These are phyloP conservation scores for Coemansia sp. DNA, from an alignment of 192 early-diverging fungal genomes.

Conservation along the genomic window DNA sequence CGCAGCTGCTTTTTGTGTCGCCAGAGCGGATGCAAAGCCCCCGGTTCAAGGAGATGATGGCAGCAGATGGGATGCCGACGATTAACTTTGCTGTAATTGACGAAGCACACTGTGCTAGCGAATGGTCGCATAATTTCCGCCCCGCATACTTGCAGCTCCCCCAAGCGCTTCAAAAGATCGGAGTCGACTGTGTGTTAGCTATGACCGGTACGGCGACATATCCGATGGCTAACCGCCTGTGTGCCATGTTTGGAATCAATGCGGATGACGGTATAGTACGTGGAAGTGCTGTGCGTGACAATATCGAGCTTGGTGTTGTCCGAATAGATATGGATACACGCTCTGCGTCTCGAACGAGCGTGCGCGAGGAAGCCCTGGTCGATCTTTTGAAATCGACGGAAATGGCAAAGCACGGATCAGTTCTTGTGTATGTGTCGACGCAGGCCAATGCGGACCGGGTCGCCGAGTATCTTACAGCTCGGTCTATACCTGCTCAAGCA, in stretches of 20 bases:
- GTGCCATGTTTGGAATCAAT: slow-evolving; percentile 62
- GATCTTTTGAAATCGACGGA: slow-evolving; percentile 54
- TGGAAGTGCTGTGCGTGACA: slow-evolving; percentile 57
- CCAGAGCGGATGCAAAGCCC: slow-evolving; percentile 69
- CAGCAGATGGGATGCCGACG: slow-evolving; percentile 49
- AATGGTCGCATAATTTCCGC: slow-evolving; percentile 87
- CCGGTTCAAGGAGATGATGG: slow-evolving; percentile 60
- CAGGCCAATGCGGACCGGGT: slow-evolving; percentile 69
- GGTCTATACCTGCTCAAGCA: slow-evolving; percentile 66
- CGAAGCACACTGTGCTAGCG: slow-evolving; percentile 81
- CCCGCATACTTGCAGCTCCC: slow-evolving; percentile 67
- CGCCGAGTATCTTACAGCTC: slow-evolving; percentile 65
- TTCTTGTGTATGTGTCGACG: slow-evolving; percentile 69
- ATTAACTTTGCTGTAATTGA: slow-evolving; percentile 71
- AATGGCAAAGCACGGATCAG: slow-evolving; percentile 57
- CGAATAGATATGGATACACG: slow-evolving; percentile 27
- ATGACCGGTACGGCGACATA: slow-evolving; percentile 76
- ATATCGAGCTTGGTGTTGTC: slow-evolving; percentile 63
- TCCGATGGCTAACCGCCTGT: slow-evolving; percentile 54
- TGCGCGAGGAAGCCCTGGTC: slow-evolving; percentile 59
- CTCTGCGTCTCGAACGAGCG: slow-evolving; percentile 14
- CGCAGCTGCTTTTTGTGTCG: slow-evolving; percentile 73
- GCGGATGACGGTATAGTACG: slow-evolving; percentile 55
- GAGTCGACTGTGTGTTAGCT: slow-evolving; percentile 59
- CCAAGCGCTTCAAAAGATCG: slow-evolving; percentile 54